Evolutionary conservation across 768 basidiomycete genomes (phyloP).

Genomic region (Leccinum longicurvipes): DNA sequence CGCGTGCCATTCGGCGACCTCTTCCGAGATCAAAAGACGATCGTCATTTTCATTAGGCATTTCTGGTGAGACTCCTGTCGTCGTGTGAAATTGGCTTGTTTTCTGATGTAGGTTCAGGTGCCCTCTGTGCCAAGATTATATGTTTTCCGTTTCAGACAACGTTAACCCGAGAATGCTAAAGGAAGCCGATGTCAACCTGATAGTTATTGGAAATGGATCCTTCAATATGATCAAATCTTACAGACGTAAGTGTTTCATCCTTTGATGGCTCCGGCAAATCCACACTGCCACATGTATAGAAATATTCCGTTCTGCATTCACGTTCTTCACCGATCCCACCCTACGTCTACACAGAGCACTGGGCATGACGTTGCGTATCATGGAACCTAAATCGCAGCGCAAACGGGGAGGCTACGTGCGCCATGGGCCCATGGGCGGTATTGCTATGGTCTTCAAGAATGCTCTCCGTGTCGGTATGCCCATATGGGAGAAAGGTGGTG

Average conservation of each 20-base stretch:
- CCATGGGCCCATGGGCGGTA: constrained; percentile 61
- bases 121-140: constrained; percentile 84
- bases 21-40: constrained; percentile 52
- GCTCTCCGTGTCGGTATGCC: constrained; percentile 77
- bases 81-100: constrained; percentile 1
- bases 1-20: constrained; percentile 68
- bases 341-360: constrained; percentile 65
- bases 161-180: constrained; percentile 46
- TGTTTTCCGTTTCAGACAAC: constrained; percentile 58
- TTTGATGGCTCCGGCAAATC: background rate
- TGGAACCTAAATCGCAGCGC: constrained; percentile 39
- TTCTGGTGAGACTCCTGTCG: constrained; percentile 52
- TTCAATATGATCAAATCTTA: constrained; percentile 76
- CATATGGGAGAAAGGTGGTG: constrained; percentile 76
- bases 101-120: constrained; percentile 44
- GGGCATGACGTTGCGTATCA: constrained; percentile 63
- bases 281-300: constrained; percentile 32
- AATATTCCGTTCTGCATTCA: constrained; percentile 69
- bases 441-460: constrained; percentile 70
- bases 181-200: constrained; percentile 51
- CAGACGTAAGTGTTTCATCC: constrained; percentile 40
- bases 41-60: constrained; percentile 84
- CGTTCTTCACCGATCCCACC: constrained; percentile 77
- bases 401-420: constrained; percentile 60
- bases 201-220: constrained; percentile 79